Evolutionary conservation across 176 grass and related monocot genomes (phyloP), one percentile per base, ranked within the genome.

Genomic region (Tuctoria greenei): DNA sequence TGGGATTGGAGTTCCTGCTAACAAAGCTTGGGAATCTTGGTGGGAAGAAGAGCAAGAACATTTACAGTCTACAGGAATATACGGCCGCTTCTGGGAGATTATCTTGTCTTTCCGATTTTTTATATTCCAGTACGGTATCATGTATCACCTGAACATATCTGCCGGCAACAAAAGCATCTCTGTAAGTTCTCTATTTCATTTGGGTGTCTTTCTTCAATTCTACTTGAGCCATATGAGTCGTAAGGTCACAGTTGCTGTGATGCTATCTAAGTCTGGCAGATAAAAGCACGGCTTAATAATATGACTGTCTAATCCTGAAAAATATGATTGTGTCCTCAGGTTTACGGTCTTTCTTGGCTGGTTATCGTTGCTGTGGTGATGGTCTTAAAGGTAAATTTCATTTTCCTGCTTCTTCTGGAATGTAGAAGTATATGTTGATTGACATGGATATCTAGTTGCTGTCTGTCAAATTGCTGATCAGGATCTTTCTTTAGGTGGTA

Each of bases 1-100:
- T 37, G 95, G 88, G 36, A 93, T 93, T 59, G 91, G 95, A 71
- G 95, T 97, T 64, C 91, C 95, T 20, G 84, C 91, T 38, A 93
- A 85, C 89, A 97, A 97, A 73, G 92, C 88, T 47, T 97, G 94
- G 94, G 91, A 97, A 39, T 93, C 91, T 11, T 97, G 95, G 88
- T 97, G 88, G 91, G 88, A 91, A 43, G 94, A 97, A 82, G 91
- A 97, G 31, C 94, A 91, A 59, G 94, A 97, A 20, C 94, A 97
- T 74, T 62, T 97, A 41, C 90, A 75, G 71, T 93, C 88, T 17
- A 91, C 94, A 2, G 94, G 91, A 14, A 58, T 91, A 44, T 21
- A 91, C 6, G 91, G 94, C 16, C 82, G 91, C 21, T 83, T 93
- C 36, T 91, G 88, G 78, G 94, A 97, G 68, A 89, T 93, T n/a